Evolutionary conservation across 2,329 filamentous ascomycete species (phyloP).

Genomic region (Fusarium cyanostomum): DNA sequence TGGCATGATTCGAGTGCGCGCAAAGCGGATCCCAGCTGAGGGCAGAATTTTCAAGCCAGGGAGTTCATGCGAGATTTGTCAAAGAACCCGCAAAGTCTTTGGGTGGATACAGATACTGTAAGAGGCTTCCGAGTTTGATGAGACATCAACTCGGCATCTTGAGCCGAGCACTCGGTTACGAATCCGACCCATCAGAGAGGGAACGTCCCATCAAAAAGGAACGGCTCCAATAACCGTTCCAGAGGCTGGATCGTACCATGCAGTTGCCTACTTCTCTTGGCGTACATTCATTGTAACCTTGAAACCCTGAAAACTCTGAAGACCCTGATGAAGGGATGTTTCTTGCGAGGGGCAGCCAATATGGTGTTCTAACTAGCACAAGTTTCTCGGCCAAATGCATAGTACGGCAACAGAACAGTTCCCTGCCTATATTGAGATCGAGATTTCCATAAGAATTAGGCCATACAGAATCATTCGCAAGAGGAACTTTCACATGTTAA

Average conservation of each 20-base stretch:
- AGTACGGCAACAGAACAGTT: neutral
- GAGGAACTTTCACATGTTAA: neutral
- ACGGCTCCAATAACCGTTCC: neutral
- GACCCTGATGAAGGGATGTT: too few species aligned
- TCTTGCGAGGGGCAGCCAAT: neutral
- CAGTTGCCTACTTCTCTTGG: neutral
- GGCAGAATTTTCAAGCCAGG: conserved; percentile 24
- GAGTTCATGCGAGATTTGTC: conserved; percentile 18
- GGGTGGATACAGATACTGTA: conserved; percentile 5
- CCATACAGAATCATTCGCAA: neutral
- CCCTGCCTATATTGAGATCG: neutral
- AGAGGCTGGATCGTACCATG: conserved; percentile 7
- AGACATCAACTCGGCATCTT: conserved; percentile 8
- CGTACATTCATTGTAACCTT: neutral
- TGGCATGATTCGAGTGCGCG: conserved; percentile 18
- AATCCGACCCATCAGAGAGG: conserved; percentile 8
- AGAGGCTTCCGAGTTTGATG: conserved; percentile 2
- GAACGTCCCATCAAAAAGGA: neutral
- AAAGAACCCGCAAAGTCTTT: neutral
- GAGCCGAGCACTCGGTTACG: conserved; percentile 9
- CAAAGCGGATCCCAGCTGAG: conserved; percentile 2
- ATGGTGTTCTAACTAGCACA: neutral
- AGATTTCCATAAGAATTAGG: neutral
- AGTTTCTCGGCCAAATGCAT: neutral
- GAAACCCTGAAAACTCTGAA: neutral